Percentiles rank a stretch among this genome's conserved stretches.
phyloP scores from a whole-genome alignment of 257 asterid genomes.

The Jaltomata sinuosa region DNA sequence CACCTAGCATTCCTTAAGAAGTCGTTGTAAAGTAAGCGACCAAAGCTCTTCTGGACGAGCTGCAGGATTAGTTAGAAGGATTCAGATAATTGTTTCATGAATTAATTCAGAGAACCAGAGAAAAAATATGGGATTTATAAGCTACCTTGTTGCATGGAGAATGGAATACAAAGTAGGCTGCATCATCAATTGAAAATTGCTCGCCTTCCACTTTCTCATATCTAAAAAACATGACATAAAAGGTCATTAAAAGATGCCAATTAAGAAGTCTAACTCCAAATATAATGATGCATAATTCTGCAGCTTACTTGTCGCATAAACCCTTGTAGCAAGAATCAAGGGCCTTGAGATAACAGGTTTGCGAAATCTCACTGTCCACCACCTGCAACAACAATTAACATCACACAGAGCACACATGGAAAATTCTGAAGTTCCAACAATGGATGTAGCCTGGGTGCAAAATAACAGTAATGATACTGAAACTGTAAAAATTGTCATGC shows the following conservation, averaged over 20 bases:
- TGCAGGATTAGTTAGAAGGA: constrained; percentile 24
- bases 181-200: constrained; percentile 67
- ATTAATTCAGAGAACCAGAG: not conserved
- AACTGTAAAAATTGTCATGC: not conserved
- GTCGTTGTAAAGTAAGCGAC: constrained; percentile 78
- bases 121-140: not conserved
- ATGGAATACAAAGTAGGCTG: constrained; percentile 81
- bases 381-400: constrained; percentile 33
- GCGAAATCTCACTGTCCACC: constrained; percentile 94
- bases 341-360: constrained; percentile 94
- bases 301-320: constrained; percentile 62
- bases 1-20: constrained; percentile 65
- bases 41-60: constrained; percentile 97
- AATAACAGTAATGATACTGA: not conserved
- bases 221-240: constrained; percentile 27
- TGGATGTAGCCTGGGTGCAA: not conserved
- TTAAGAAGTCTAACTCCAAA: not conserved
- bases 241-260: not conserved
- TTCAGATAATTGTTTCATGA: not conserved
- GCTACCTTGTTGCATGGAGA: constrained; percentile 95
- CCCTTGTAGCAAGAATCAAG: constrained; percentile 86
- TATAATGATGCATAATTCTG: not conserved
- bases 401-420: not conserved
- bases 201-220: constrained; percentile 72
- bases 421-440: not conserved